Conservation (phyloP, 2,329 filamentous ascomycete species). For the Fusarium secorum region DNA sequence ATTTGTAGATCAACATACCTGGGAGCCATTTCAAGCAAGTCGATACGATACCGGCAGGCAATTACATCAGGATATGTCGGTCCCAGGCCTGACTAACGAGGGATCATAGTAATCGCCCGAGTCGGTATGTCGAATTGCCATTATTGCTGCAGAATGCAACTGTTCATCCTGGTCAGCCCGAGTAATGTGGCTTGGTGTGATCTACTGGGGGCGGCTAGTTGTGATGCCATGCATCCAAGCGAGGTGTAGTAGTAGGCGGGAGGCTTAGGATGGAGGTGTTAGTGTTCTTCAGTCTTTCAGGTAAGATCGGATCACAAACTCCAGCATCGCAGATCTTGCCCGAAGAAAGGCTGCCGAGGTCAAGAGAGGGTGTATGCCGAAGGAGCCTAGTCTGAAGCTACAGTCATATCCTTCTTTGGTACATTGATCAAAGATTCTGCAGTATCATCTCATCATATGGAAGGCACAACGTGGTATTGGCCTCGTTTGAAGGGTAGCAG, state of each 20-base stretch:
- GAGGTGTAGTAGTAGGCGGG: background rate
- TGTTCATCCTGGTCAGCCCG: background rate
- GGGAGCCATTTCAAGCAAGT: slow-evolving; percentile 8
- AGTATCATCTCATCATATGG: background rate
- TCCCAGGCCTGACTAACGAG: background rate
- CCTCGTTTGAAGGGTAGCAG: background rate
- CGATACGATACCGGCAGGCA: background rate
- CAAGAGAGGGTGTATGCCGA: slow-evolving; percentile 8
- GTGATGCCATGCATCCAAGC: slow-evolving; percentile 19
- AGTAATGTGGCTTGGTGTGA: slow-evolving; percentile 8
- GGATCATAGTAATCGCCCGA: slow-evolving; percentile 10
- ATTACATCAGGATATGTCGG: background rate
- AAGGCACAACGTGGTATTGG: background rate
- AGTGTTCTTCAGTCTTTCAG: background rate
- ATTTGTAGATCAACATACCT: slow-evolving; percentile 9
- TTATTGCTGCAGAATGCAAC: background rate
- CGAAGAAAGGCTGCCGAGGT: slow-evolving; percentile 27
- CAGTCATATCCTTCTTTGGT: background rate
- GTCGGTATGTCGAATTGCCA: slow-evolving; percentile 8
- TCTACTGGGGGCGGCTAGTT: background rate
- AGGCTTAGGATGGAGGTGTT: background rate
- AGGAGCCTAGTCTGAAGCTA: background rate
- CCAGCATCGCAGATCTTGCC: slow-evolving; percentile 30
- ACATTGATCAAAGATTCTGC: background rate
- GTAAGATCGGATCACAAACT: slow-evolving; percentile 7